Conservation (phyloP, 805 yeast genomes). For the Candida wancherniae region DNA sequence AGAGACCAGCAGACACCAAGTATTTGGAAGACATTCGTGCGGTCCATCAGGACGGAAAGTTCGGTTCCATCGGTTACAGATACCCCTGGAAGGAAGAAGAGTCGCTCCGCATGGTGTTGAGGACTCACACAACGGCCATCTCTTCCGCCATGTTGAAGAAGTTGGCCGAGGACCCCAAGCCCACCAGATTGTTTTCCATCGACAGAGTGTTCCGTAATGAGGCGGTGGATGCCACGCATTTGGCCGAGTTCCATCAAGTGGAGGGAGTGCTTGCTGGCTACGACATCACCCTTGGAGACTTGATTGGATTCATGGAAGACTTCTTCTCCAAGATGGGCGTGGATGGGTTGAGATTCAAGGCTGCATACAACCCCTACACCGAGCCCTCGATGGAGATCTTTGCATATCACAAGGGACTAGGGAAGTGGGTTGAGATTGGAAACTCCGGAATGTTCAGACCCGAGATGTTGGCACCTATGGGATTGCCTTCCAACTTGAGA, state of each 20-base stretch:
- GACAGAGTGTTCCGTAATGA: conserved; percentile 99
- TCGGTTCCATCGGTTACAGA: conserved; percentile 95
- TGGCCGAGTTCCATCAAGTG: conserved; percentile 98
- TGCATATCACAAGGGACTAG: conserved; percentile 92
- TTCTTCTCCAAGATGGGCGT: conserved; percentile 98
- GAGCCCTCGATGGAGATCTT: conserved; percentile 98
- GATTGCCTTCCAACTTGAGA: conserved; percentile 88
- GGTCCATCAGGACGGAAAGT: conserved; percentile 87
- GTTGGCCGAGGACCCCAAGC: conserved; percentile 83
- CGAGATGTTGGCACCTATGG: conserved; percentile 98
- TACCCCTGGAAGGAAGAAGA: conserved; percentile 96
- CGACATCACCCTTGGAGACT: conserved; percentile 88
- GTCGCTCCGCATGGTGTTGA: conserved; percentile 82
- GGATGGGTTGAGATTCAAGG: conserved; percentile 89
- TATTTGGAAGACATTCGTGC: conserved; percentile 74
- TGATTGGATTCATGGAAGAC: conserved; percentile 97
- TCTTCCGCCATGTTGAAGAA: conserved; percentile 83
- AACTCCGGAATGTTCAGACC: conserved; percentile 99
- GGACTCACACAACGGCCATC: conserved; percentile 97
- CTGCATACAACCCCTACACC: conserved; percentile 98
- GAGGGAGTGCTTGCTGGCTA: conserved; percentile 99
- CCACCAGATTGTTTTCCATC: conserved; percentile 87
- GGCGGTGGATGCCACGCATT: conserved; percentile 98
- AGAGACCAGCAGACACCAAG: conserved; percentile 72
- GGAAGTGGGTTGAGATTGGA: conserved; percentile 98